Percentiles rank a stretch among this genome's conserved stretches.
Conservation (phyloP, 345 rosid species). For the Lepidium aucheri region DNA sequence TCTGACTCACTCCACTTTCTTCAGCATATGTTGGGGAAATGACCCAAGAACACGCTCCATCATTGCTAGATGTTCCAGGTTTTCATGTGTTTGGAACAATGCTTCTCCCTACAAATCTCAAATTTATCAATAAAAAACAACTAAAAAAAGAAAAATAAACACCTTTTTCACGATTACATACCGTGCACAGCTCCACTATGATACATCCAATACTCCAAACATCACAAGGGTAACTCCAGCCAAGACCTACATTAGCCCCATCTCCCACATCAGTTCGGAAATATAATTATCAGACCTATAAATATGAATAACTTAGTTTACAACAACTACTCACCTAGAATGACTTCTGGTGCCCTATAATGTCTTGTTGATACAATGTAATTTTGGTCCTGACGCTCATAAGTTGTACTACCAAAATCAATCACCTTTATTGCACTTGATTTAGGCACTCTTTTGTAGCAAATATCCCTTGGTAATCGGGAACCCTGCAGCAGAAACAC, state of each 20-base stretch:
- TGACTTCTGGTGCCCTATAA: conserved; percentile 89
- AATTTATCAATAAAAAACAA: neutral
- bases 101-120: conserved; percentile 64
- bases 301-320: neutral
- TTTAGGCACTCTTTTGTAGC: conserved; percentile 66
- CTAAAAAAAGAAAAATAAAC: neutral
- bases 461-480: conserved; percentile 46
- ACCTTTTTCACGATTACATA: conserved; percentile 20
- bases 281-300: neutral
- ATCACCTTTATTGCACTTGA: conserved; percentile 82
- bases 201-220: conserved; percentile 93
- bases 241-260: conserved; percentile 41
- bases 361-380: conserved; percentile 81
- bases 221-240: conserved; percentile 92
- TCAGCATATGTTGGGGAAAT: conserved; percentile 60
- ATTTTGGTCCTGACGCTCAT: conserved; percentile 71
- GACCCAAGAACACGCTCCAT: conserved; percentile 87
- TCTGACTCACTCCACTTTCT: conserved; percentile 59
- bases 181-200: conserved; percentile 79
- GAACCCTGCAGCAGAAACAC: conserved; percentile 34
- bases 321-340: conserved; percentile 45
- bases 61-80: conserved; percentile 90
- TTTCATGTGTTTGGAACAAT: conserved; percentile 86
- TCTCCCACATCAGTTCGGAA: neutral
- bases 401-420: conserved; percentile 89